Evolutionary conservation across 371 early-diverging fungal genomes (phyloP), one percentile per base, ranked within the genome.

Genomic region (Lichtheimia hyalospora): DNA sequence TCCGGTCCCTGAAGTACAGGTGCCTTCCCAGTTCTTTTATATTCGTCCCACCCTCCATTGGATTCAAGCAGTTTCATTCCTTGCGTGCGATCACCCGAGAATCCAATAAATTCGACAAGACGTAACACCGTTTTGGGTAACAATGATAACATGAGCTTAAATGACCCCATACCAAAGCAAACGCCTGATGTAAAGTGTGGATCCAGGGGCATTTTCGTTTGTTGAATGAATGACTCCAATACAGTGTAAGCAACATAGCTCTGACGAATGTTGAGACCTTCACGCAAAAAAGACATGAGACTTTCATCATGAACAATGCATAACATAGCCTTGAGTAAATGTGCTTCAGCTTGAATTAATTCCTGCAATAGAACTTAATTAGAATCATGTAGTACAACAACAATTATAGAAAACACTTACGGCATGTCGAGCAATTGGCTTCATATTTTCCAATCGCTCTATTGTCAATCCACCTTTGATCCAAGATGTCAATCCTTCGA

Each of bases 181-280:
- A 91, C 81, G 21, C 90, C 91, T n/a, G 84, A 83, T 49, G 84
- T 74, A 70, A 87, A 88, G 62, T 88, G 83, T 43, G 70, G 79
- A 64, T 91, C 92, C 34, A 88, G 39, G n/a, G 54, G 62, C 5
- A 68, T 71, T 48, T 71, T 51, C 8, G 75, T 67, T 57, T 70
- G 57, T 52, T 70, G 68, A 24, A 89, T 57, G 52, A 70, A 88
- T 46, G 72, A 64, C 57, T 83, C 84, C 55, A 83, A 73, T 14
- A 66, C 57, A 52, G 81, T 78, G 64, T 84, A 88, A 14, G 72
- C 74, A 16, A 69, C 64, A 59, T 87, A 89, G 15, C 82, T 67
- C 16, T 69, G 71, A 1, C 84, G 81, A 24, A 91, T 84, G 52
- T 82, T 73, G 58, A 90, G 66, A 25, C 90, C 86, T 65, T 91